Conservation (phyloP, 768 basidiomycete genomes). For the Udeniomyces megalosporus region DNA sequence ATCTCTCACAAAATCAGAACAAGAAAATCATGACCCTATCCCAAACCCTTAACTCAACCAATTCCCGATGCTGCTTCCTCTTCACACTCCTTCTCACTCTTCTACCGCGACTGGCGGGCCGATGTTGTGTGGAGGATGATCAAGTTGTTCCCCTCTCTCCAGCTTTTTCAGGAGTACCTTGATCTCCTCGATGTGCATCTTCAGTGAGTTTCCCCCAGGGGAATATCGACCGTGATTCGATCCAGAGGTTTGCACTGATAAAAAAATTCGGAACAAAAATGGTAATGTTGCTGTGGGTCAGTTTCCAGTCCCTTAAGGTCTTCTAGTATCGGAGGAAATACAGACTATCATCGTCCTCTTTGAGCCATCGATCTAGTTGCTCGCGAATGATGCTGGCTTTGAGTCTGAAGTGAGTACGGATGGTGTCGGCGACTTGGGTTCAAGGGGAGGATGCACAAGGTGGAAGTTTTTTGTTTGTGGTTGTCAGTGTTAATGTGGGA, state of each 20-base stretch:
- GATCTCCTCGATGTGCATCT: slow-evolving; percentile 4
- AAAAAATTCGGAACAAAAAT: background rate
- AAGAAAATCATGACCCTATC: too few relatives aligned
- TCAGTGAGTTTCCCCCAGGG: background rate
- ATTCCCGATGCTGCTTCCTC: too few relatives aligned
- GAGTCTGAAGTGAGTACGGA: slow-evolving; percentile 77
- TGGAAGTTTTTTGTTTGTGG: too few relatives aligned
- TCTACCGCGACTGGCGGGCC: too few relatives aligned
- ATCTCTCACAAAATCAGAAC: too few relatives aligned
- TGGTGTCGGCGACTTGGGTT: slow-evolving; percentile 55
- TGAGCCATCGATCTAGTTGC: slow-evolving; percentile 67
- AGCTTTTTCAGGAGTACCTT: slow-evolving; percentile 9
- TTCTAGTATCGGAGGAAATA: background rate
- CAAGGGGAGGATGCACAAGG: background rate
- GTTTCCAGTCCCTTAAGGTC: too few relatives aligned
- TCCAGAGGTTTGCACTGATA: background rate
- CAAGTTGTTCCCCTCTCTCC: background rate
- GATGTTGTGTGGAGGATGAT: too few relatives aligned
- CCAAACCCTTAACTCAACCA: too few relatives aligned
- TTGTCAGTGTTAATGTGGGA: too few relatives aligned
- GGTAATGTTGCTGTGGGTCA: background rate
- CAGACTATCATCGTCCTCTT: slow-evolving; percentile 9
- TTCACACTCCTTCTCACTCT: too few relatives aligned
- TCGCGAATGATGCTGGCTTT: slow-evolving; percentile 53
- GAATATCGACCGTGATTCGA: background rate